A percentile compares a stretch with the other conserved stretches of the same genome.
These are phyloP conservation scores for Lunularia cruciata DNA, from an alignment of 225 moss, liverwort and hornwort species.

Conservation along the genomic window DNA sequence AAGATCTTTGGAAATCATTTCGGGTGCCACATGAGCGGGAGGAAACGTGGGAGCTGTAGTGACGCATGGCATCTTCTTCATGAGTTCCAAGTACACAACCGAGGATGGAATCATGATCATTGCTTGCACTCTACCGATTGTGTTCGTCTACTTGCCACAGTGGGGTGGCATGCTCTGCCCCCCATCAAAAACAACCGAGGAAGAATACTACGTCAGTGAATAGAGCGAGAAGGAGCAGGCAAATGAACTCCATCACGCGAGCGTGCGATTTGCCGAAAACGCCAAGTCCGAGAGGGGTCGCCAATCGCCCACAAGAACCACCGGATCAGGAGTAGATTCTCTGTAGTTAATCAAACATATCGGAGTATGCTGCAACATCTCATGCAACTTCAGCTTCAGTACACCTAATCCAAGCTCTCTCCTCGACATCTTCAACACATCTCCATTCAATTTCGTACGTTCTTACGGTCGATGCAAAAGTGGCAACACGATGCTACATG, in stretches of 20 bases:
- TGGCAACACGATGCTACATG: no score
- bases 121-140: conserved; percentile 27
- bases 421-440: no score
- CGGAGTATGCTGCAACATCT: no score
- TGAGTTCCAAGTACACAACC: conserved; percentile 36
- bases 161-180: conserved; percentile 67
- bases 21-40: conserved; percentile 62
- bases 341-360: no score
- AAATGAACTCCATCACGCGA: conserved; percentile 47
- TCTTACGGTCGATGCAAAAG: no score
- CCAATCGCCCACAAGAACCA: background rate
- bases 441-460: no score
- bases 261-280: conserved; percentile 73
- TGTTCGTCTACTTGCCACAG: conserved; percentile 50
- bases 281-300: conserved; percentile 55
- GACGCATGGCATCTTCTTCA: conserved; percentile 57
- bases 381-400: no score
- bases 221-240: conserved; percentile 59
- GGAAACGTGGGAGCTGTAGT: conserved; percentile 61
- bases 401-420: no score
- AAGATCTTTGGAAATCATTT: conserved; percentile 60
- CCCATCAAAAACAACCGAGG: conserved; percentile 37
- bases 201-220: conserved; percentile 60
- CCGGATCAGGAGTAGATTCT: no score
- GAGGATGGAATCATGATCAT: conserved; percentile 51